These are phyloP conservation scores for Amborella trichopoda DNA, from an alignment of 164 flowering plant species.

Conservation along the genomic window DNA sequence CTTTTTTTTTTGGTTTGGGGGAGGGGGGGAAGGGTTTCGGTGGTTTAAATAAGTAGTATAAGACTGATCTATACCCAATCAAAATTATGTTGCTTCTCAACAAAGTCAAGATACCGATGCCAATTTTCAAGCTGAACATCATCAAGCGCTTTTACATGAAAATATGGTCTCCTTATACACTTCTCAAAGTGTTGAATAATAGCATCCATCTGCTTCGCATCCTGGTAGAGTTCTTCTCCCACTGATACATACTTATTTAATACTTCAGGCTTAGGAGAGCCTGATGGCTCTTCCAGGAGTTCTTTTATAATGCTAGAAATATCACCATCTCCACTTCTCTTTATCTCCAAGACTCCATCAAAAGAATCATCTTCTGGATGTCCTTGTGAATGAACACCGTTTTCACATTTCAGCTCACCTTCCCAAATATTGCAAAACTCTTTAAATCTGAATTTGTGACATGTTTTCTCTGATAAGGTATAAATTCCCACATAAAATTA, in stretches of 20 bases:
- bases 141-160: constrained; percentile 70
- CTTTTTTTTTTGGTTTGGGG: too few relatives aligned
- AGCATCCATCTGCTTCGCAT: constrained; percentile 36
- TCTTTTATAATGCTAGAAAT: constrained; percentile 32
- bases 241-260: constrained; percentile 38
- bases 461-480: too few relatives aligned
- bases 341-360: constrained; percentile 7
- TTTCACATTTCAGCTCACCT: constrained; percentile 29
- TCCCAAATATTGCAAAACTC: constrained; percentile 39
- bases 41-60: not conserved
- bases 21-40: too few relatives aligned
- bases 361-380: constrained; percentile 11
- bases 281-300: constrained; percentile 32
- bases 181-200: constrained; percentile 50
- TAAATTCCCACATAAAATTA: not conserved
- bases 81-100: constrained; percentile 71
- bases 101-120: constrained; percentile 80
- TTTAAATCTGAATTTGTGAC: constrained; percentile 72
- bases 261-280: constrained; percentile 18
- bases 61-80: constrained; percentile 53
- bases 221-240: constrained; percentile 49
- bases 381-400: constrained; percentile 9
- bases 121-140: constrained; percentile 60
- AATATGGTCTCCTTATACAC: constrained; percentile 54
- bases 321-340: constrained; percentile 24